Evolutionary conservation across 768 basidiomycete genomes (phyloP).

Genomic region (Naganishia vishniacii): DNA sequence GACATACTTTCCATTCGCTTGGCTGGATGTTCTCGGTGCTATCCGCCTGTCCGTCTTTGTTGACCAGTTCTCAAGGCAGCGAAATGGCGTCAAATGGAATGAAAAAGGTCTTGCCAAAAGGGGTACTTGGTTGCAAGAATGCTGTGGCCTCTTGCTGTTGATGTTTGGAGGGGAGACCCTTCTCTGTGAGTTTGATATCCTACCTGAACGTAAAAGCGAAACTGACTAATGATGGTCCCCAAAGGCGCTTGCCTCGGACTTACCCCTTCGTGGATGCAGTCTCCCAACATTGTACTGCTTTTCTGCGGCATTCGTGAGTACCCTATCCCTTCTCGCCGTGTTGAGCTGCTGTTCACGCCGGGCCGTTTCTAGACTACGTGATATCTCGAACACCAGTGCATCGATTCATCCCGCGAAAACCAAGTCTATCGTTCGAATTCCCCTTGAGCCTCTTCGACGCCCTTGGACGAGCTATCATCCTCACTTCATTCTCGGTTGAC

Average conservation of each 20-base stretch:
- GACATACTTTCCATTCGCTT: conserved; percentile 22
- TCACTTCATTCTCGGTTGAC: conserved; percentile 72
- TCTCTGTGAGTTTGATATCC: conserved; percentile 32
- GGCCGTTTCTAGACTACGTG: conserved; percentile 42
- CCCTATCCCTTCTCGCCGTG: not conserved
- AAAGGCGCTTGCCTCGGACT: conserved; percentile 37
- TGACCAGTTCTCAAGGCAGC: conserved; percentile 25
- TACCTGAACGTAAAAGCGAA: too few relatives aligned
- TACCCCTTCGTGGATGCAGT: conserved; percentile 74
- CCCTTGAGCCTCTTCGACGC: conserved; percentile 66
- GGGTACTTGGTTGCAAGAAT: conserved; percentile 37
- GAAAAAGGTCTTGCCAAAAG: conserved; percentile 27
- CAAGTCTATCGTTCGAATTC: conserved; percentile 60
- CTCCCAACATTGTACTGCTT: conserved; percentile 61
- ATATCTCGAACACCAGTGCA: conserved; percentile 51
- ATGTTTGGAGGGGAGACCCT: conserved; percentile 48
- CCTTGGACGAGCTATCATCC: conserved; percentile 68
- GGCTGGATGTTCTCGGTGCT: conserved; percentile 30
- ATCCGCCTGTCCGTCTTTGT: conserved; percentile 25
- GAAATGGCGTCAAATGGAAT: conserved; percentile 20
- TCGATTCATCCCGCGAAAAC: conserved; percentile 59
- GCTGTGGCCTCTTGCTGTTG: conserved; percentile 39
- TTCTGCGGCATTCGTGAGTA: conserved; percentile 59
- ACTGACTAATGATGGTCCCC: too few relatives aligned
- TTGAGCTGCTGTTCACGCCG: too few relatives aligned